These are phyloP conservation scores for Brettanomyces anomalus DNA, from an alignment of 805 yeast species.

Conservation along the genomic window DNA sequence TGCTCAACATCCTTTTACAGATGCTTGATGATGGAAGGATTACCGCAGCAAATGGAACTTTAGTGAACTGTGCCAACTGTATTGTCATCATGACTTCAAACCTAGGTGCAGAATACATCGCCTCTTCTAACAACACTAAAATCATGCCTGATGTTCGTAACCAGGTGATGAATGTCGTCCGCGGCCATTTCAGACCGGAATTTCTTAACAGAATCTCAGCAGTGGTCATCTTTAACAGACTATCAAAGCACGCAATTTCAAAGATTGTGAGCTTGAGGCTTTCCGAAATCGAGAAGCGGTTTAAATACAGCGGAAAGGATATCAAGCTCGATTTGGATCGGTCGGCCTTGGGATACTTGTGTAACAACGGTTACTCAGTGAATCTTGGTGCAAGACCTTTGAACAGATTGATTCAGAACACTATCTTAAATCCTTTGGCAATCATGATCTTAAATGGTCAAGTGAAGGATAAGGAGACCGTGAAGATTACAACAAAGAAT, in stretches of 20 bases:
- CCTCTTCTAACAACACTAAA: constrained; percentile 50
- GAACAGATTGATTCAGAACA: constrained; percentile 83
- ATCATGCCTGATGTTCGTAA: constrained; percentile 63
- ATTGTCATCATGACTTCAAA: constrained; percentile 96
- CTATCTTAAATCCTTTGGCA: constrained; percentile 82
- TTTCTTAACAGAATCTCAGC: constrained; percentile 93
- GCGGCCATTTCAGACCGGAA: constrained; percentile 92
- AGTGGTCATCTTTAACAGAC: constrained; percentile 85
- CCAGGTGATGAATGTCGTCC: constrained; percentile 74
- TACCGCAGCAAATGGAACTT: constrained; percentile 89
- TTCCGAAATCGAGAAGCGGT: constrained; percentile 76
- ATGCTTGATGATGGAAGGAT: constrained; percentile 94
- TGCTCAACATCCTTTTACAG: constrained; percentile 82
- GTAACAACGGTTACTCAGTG: constrained; percentile 79
- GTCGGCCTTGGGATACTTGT: constrained; percentile 72
- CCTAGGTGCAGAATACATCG: constrained; percentile 88
- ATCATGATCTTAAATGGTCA: constrained; percentile 82
- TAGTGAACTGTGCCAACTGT: constrained; percentile 85
- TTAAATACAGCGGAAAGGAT: constrained; percentile 74
- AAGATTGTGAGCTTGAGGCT: constrained; percentile 86
- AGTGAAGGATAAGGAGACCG: constrained; percentile 79
- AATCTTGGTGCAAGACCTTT: constrained; percentile 97
- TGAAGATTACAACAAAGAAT: constrained; percentile 46
- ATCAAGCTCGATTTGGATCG: constrained; percentile 65
- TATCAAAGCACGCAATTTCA: constrained; percentile 83